A percentile compares a stretch with the other conserved stretches of the same genome.
Conservation (phyloP, 1,284 basidiomycete species). For the Irpex sp. region DNA sequence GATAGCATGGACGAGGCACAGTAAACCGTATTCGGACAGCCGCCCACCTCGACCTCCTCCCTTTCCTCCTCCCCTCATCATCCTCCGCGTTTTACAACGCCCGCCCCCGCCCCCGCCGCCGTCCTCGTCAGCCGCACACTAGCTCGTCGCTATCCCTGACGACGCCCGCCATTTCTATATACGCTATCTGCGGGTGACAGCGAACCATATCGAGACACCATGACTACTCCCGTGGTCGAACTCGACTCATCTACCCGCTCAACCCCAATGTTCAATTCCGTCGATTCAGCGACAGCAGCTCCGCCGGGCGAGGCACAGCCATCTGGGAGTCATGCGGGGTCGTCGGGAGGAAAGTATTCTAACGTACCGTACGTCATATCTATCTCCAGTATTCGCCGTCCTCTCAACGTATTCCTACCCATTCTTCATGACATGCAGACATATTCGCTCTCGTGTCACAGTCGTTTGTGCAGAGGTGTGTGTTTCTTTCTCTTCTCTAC, state of each 20-base stretch:
- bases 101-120: background rate
- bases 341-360: constrained; percentile 20
- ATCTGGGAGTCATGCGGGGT: background rate
- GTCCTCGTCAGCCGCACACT: background rate
- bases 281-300: background rate
- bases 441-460: constrained; percentile 75
- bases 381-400: background rate
- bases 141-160: background rate
- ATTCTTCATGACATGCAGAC: constrained; percentile 33
- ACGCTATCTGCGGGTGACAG: background rate
- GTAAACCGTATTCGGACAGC: constrained; percentile 9
- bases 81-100: constrained; percentile 4
- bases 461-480: constrained; percentile 79
- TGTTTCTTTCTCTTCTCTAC: constrained; percentile 16
- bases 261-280: background rate
- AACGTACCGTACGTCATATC: constrained; percentile 27
- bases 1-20: constrained; percentile 7
- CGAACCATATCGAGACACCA: background rate
- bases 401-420: background rate
- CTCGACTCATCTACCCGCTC: background rate
- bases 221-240: background rate
- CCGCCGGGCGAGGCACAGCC: background rate
- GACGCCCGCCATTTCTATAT: background rate
- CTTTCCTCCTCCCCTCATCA: constrained; percentile 3
- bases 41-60: background rate